A percentile compares a stretch with the other conserved stretches of the same genome.
Evolutionary conservation across 1,139 yeast species (phyloP).

Genomic region (Arxiozyma bovina): DNA sequence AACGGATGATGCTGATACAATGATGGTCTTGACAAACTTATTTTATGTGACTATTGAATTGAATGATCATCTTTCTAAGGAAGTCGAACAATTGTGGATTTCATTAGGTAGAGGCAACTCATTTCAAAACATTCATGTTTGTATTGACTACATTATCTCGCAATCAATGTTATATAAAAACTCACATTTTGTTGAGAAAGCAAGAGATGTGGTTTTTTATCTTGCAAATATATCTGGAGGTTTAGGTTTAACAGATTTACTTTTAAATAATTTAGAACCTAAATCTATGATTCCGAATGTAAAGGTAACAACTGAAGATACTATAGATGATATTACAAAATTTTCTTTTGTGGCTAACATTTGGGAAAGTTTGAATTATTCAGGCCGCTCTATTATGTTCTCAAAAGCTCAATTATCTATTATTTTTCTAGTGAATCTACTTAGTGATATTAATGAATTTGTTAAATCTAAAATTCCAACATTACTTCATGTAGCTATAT

Average conservation of each 20-base stretch:
- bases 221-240: conserved; percentile 40
- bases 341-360: conserved; percentile 74
- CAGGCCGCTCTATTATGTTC: conserved; percentile 67
- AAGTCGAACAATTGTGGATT: conserved; percentile 91
- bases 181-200: conserved; percentile 64
- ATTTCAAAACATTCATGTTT: conserved; percentile 59
- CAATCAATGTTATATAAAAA: conserved; percentile 66
- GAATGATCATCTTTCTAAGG: conserved; percentile 66
- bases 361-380: conserved; percentile 45
- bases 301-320: conserved; percentile 35
- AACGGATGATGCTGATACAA: conserved; percentile 40
- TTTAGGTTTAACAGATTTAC: conserved; percentile 39
- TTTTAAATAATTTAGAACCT: conserved; percentile 68
- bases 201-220: conserved; percentile 74
- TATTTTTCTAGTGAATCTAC: conserved; percentile 72
- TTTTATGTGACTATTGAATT: conserved; percentile 78
- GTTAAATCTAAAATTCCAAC: conserved; percentile 56
- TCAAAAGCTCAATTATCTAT: conserved; percentile 83
- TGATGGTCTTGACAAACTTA: conserved; percentile 73
- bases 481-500: conserved; percentile 73
- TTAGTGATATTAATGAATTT: conserved; percentile 51
- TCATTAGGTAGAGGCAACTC: conserved; percentile 71
- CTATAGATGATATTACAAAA: conserved; percentile 27
- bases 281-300: conserved; percentile 71
- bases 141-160: conserved; percentile 59